Base-by-base conservation (phyloP, 164 flowering plant species). In the Stephania japonica region DNA sequence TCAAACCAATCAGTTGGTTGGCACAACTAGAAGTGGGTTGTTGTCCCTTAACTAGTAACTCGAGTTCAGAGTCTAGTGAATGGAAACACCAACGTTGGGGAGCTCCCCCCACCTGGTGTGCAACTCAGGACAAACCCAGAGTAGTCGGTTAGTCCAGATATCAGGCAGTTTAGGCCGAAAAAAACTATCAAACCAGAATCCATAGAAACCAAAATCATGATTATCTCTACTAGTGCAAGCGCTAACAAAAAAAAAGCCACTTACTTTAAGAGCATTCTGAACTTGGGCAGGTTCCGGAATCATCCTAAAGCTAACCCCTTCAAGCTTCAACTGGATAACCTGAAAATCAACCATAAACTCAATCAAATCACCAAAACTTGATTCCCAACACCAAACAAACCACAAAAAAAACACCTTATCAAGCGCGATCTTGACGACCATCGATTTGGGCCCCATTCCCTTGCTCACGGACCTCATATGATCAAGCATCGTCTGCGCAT, bases 221-320 rank as follows among this genome's bases (percentile, higher is more conserved):
- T 70, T 27, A 70, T 32, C 26, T 18, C 4, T 24, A 61, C n/a
- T n/a, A 4, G 1, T 19, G 7, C 42, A 1, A n/a, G n/a, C n/a
- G n/a, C n/a, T n/a, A n/a, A n/a, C n/a, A 27, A 27, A 27, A 67
- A 27, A 53, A 53, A 41, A 75, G 69, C 4, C 64, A 76, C 85
- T 81, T 69, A 93, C 99, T 85, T 77, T 75, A 42, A 93, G 75
- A 4, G 99, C 99, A 85, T 95, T 80, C 74, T 71, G 82, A 70
- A 93, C 77, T 79, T 95, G 92, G 67, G 89, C 73, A 8, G 85
- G 69, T 72, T 95, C 99, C 3, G 98, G 99, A 73, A 95, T 85
- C 80, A 95, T 82, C 84, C 97, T 85, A 78, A 95, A 93, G 9
- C 97, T 85, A 74, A 91, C 93, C 8, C 97, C 97, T 76, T 89